Evolutionary conservation across 495 filamentous ascomycete species (phyloP).

Genomic region (Xylaria palmicola): DNA sequence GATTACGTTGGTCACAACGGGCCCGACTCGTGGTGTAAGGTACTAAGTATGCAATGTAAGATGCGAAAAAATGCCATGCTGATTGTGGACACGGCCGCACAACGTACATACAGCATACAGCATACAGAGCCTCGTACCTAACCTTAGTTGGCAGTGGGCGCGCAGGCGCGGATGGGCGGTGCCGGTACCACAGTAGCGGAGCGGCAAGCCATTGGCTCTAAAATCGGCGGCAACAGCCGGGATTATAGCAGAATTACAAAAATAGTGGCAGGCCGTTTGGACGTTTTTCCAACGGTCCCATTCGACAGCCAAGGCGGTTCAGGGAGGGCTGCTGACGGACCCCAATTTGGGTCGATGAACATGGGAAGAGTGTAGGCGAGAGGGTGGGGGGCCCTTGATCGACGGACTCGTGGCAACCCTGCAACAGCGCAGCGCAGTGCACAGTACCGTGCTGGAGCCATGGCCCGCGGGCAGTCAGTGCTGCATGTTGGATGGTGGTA

Average conservation of each 20-base stretch:
- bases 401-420: conserved; percentile 16
- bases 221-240: conserved; percentile 8
- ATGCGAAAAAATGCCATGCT: background rate
- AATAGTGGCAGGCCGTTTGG: conserved; percentile 14
- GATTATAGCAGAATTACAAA: conserved; percentile 5
- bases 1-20: background rate
- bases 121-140: background rate
- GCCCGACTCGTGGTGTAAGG: background rate
- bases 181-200: conserved; percentile 15
- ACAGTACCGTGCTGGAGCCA: too few relatives aligned
- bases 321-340: conserved; percentile 7
- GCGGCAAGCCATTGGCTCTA: conserved; percentile 11
- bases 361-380: background rate
- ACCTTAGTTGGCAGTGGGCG: too few relatives aligned
- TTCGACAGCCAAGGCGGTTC: conserved; percentile 5
- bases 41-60: background rate
- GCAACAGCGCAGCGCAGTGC: background rate
- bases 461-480: too few relatives aligned
- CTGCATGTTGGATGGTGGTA: too few relatives aligned
- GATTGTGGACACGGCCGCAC: conserved; percentile 5
- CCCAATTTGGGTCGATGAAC: conserved; percentile 1
- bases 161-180: conserved; percentile 7
- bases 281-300: conserved; percentile 7
- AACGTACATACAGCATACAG: background rate
- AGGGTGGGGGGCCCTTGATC: background rate